A percentile compares a stretch with the other conserved stretches of the same genome.
Conservation (phyloP, 441 rosid genomes). For the Manihot esculenta region DNA sequence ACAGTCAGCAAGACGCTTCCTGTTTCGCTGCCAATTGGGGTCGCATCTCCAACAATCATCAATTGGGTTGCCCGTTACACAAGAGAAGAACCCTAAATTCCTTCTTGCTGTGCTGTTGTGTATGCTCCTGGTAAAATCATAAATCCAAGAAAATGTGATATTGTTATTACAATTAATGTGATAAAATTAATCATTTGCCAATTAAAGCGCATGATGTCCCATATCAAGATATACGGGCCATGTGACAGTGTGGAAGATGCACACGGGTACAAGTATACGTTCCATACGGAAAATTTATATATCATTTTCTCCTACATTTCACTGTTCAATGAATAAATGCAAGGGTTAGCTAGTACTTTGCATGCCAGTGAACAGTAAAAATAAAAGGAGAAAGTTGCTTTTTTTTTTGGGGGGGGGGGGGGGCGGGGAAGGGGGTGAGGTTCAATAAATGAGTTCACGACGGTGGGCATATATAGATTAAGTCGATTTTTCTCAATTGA, state of each 20-base stretch:
- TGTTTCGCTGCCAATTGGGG: constrained; percentile 68
- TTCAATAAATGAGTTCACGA: constrained; percentile 17
- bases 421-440: neutral
- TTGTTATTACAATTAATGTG: neutral
- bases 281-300: constrained; percentile 25
- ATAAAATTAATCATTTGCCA: neutral
- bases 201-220: constrained; percentile 5
- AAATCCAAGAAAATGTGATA: neutral
- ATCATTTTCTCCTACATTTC: constrained; percentile 12
- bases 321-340: constrained; percentile 27
- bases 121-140: constrained; percentile 39
- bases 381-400: neutral
- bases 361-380: constrained; percentile 36
- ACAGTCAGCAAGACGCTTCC: constrained; percentile 75
- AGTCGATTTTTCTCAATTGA: constrained; percentile 13
- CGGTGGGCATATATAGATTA: constrained; percentile 11
- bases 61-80: constrained; percentile 82
- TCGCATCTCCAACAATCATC: constrained; percentile 98
- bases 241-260: constrained; percentile 25
- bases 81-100: constrained; percentile 69
- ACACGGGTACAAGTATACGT: constrained; percentile 22
- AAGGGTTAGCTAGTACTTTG: constrained; percentile 9
- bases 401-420: no score
- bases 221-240: constrained; percentile 32
- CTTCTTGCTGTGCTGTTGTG: constrained; percentile 64